phyloP scores from a whole-genome alignment of 164 flowering plant genomes.

The Stephania cephalantha region DNA sequence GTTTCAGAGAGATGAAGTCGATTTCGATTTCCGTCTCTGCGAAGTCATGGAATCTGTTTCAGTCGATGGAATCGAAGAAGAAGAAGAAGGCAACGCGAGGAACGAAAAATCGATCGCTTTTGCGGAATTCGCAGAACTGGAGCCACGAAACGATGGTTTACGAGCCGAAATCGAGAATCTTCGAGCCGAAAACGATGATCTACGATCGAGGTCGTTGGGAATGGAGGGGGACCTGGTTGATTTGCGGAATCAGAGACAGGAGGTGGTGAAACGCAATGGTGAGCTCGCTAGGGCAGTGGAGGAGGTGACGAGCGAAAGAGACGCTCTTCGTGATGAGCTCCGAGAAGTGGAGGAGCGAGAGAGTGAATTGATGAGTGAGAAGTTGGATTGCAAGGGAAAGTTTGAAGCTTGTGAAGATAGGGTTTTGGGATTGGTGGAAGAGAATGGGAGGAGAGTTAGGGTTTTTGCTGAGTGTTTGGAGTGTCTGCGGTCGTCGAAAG shows the following conservation, averaged over 20 bases:
- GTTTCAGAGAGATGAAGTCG: not conserved
- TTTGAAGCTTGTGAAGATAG: constrained; percentile 14
- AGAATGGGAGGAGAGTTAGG: constrained; percentile 13
- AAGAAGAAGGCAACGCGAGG: constrained; percentile 12
- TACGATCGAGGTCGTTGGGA: constrained; percentile 19
- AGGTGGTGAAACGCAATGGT: constrained; percentile 10
- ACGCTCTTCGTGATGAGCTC: constrained; percentile 19
- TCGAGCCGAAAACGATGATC: constrained; percentile 12
- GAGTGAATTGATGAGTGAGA: constrained; percentile 17
- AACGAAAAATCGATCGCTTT: not conserved
- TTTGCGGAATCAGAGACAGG: constrained; percentile 24
- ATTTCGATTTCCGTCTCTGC: not conserved
- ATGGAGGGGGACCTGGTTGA: constrained; percentile 18
- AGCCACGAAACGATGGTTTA: constrained; percentile 17
- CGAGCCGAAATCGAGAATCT: constrained; percentile 27
- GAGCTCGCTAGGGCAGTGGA: constrained; percentile 11
- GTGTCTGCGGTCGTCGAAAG: constrained; percentile 22
- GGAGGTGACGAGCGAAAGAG: constrained; percentile 26
- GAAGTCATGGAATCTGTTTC: constrained; percentile 20
- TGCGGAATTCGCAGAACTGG: constrained; percentile 1
- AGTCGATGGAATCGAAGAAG: constrained; percentile 8
- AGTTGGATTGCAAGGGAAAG: constrained; percentile 9
- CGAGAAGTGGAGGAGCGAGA: constrained; percentile 20
- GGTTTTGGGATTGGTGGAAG: constrained; percentile 20
- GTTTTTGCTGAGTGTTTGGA: constrained; percentile 18